Evolutionary conservation across 257 asterid species (phyloP), one percentile per base, ranked within the genome.

Genomic region (Solanum phureja): DNA sequence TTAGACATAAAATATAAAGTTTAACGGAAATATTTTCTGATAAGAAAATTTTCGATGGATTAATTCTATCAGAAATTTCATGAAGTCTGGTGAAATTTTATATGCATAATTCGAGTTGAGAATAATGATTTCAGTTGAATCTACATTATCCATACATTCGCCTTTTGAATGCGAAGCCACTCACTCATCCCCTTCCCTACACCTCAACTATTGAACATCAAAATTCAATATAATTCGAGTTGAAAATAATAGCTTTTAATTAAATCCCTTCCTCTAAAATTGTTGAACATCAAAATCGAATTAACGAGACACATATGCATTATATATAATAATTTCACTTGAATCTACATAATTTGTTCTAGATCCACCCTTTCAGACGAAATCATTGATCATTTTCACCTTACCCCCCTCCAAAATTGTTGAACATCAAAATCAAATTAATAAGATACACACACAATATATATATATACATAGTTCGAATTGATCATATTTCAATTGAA

Each of bases 291-390:
- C 74, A 75, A 40, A 77, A 69, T 40, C 37, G 83, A 88, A 86
- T 90, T 77, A 91, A 87, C 92, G 91, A 90, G 40, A 71, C 93
- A 87, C 93, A 90, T 92, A 92, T 91, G 13, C 42, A 16, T 31
- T 31, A 69, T 14, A 31, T 69, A 19, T 14, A 69, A 66, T 66
- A 11, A 64, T 11, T 66, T 66, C 4, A 66, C 18, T n/a, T 66
- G 73, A 66, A 24, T 11, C 34, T 66, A 24, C 7, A 24, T 4
- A 66, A 66, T 24, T 11, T 11, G 18, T 66, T 49, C 69, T 52
- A 18, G 3, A 52, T 52, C 62, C n/a, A 16, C 4, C 23, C n/a
- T 52, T 52, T 52, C n/a, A 52, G 62, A 52, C 1, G 3, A 52
- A 49, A 49, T 14, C 60, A 49, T 49, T 49, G 7, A 49, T 49